Evolutionary conservation across 2,329 filamentous ascomycete species (phyloP), one percentile per base, ranked within the genome.

Genomic region (Lachnellula occidentalis): DNA sequence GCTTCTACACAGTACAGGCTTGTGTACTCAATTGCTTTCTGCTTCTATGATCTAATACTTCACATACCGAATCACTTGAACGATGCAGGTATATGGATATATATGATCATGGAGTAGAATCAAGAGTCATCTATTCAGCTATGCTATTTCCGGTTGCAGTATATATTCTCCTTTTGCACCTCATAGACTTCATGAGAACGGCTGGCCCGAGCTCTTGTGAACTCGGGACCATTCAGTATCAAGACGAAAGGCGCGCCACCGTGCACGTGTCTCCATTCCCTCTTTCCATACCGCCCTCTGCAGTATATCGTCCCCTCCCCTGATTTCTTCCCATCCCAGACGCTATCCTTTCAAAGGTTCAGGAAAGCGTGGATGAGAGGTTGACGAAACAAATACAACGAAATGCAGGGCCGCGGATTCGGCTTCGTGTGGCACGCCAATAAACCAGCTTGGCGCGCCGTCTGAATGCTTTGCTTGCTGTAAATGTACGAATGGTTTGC

Each of bases 321-420:
- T 42, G 14, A 14, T 11, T 22, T 21, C 41, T 50, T 36, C 43
- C 17, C 50, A 50, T 52, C 54, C 50, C 31, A 31, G 49, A 48
- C 54, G 24, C 45, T 37, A 51, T 24, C 45, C 41, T 27, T 47
- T 34, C 51, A 43, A 31, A 48, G 51, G 36, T 31, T 42, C 48
- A 48, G 54, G 53, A 54, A 54, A 57, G 45, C 56, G 61, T 51
- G 53, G 56, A 57, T 55, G 58, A 51, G 51, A 22, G 27, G 27
- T 57, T 53, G 41, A 51, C 36, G 27, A 36, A 39, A 48, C 56
- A 58, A 48, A 61, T 51, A 59, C 57, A 59, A 63, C 57, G 58
- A 65, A 61, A 61, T 61, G 50, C 53, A 55, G 56, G 53, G 62
- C 65, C 63, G 65, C 61, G 59, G 65, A 62, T 66, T 66, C 62